These are phyloP conservation scores for Stereum hirsutum DNA, from an alignment of 1,284 basidiomycete species.

Conservation along the genomic window DNA sequence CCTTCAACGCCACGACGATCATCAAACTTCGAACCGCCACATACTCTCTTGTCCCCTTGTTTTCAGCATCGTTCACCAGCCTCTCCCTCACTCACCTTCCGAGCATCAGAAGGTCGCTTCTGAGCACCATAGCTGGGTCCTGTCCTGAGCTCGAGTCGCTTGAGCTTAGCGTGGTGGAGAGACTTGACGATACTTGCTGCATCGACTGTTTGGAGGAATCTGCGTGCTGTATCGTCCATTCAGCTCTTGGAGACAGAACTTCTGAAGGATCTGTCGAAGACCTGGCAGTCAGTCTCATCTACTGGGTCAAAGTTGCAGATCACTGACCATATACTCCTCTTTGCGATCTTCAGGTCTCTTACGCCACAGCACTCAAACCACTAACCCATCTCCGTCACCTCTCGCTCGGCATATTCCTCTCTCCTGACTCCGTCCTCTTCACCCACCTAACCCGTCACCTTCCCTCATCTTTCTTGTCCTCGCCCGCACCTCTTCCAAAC, in stretches of 20 bases:
- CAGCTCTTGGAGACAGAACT: conserved; percentile 47
- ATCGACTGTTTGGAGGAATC: conserved; percentile 56
- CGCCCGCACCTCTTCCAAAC: neutral
- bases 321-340: conserved; percentile 2
- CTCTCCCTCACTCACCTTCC: conserved; percentile 43
- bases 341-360: conserved; percentile 13
- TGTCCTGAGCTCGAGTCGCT: conserved; percentile 38
- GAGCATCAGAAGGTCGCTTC: conserved; percentile 38
- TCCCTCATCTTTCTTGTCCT: neutral
- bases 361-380: conserved; percentile 19
- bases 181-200: conserved; percentile 46
- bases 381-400: conserved; percentile 40
- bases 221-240: conserved; percentile 43
- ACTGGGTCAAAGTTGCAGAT: neutral
- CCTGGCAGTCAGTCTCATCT: conserved; percentile 37
- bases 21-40: conserved; percentile 16
- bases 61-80: conserved; percentile 21
- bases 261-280: conserved; percentile 24
- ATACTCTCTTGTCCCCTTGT: conserved; percentile 16
- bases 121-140: conserved; percentile 32
- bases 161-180: conserved; percentile 46
- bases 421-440: conserved; percentile 32
- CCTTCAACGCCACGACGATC: conserved; percentile 18
- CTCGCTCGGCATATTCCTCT: conserved; percentile 51
- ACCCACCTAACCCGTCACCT: conserved; percentile 28